Evolutionary conservation across 768 basidiomycete genomes (phyloP), one percentile per base, ranked within the genome.

Genomic region (Mycena olivaceomarginata): DNA sequence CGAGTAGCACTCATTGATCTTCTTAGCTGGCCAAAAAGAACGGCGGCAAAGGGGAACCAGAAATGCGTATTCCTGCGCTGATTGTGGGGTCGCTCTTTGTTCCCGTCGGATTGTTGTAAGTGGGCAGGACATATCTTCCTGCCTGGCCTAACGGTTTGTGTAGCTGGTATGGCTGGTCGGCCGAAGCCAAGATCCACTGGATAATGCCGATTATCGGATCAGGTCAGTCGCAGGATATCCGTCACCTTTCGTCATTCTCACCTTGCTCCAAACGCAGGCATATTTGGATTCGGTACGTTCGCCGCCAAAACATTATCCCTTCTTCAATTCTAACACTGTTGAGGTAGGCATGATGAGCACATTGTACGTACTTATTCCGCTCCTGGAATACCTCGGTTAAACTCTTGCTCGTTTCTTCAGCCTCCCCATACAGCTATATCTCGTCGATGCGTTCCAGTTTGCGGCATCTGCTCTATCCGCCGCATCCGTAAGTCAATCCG

Each of bases 121-220:
- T 82, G 40, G 20, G 18, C 20, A 13, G 15, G 4, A 62, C 20
- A 8, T 10, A 43, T 53, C 40, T 20, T 20, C 45, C 37, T 25
- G 37, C 31, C 4, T 53, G 1, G 43, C 0, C 41, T 59, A 9
- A 59, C 59, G 43, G 9, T 31, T 22, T 16, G 11, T 46, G n/a
- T 51, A 94, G 93, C 76, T 94, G 94, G 94, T 94, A 93, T 81
- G 94, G 94, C 20, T 94, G 94, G 94, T 93, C 93, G 11, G 94
- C 93, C 2, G 87, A 92, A 77, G 89, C 89, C 0, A 80, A 80
- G 40, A 70, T 91, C 2, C 93, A 94, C 74, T 94, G 92, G 93
- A 93, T 93, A 45, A 92, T 95, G 91, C 94, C 94, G 11, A 93
- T 94, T 59, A 89, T 92, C 57, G 92, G 92, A 3, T 88, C 92